These are phyloP conservation scores for Adansonia grandidieri DNA, from an alignment of 441 rosid genomes.

Conservation along the genomic window DNA sequence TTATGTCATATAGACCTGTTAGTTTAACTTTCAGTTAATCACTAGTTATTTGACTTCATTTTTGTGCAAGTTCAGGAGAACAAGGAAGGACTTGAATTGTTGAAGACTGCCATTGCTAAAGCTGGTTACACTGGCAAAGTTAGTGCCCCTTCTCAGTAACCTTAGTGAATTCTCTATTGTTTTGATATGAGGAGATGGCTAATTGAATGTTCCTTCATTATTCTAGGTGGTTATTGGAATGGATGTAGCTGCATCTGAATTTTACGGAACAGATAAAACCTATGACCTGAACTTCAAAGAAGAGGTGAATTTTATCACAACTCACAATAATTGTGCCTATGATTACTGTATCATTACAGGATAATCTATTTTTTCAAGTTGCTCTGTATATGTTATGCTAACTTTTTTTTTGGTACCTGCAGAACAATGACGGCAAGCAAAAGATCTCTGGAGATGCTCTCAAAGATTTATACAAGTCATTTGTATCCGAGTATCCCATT, in stretches of 20 bases:
- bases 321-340: background rate
- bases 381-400: constrained; percentile 5
- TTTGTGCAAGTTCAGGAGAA: constrained; percentile 36
- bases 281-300: constrained; percentile 98
- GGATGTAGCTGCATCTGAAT: constrained; percentile 99
- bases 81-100: constrained; percentile 97
- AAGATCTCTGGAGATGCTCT: constrained; percentile 87
- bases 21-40: constrained; percentile 38
- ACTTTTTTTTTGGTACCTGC: constrained; percentile 24
- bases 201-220: constrained; percentile 1
- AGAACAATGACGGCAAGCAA: constrained; percentile 80
- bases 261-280: constrained; percentile 71
- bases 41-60: constrained; percentile 10
- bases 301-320: constrained; percentile 53
- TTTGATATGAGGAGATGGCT: background rate
- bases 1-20: constrained; percentile 53
- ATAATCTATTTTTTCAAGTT: background rate
- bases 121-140: constrained; percentile 95
- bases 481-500: constrained; percentile 82
- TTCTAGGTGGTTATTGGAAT: constrained; percentile 91
- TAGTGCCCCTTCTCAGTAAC: constrained; percentile 23
- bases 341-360: background rate
- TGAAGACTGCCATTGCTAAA: constrained; percentile 89
- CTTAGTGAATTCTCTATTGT: constrained; percentile 3
- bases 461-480: constrained; percentile 89